A percentile compares a stretch with the other conserved stretches of the same genome.
Conservation (phyloP, 1,284 basidiomycete genomes). For the Ganoderma meredithae region DNA sequence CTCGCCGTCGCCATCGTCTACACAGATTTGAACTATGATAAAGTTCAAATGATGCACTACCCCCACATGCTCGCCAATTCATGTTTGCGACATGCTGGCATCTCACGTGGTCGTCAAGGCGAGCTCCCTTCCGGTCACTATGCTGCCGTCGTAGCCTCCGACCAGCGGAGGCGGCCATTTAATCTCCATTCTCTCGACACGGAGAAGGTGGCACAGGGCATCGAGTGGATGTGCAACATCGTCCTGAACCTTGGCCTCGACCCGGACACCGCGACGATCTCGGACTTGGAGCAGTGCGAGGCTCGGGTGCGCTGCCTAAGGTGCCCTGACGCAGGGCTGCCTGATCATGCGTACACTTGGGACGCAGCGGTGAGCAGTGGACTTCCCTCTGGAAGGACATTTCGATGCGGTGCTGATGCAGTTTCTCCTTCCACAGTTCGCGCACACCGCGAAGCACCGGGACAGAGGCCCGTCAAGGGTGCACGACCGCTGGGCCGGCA, state of each 20-base stretch:
- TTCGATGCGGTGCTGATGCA: not conserved
- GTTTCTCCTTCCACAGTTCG: not conserved
- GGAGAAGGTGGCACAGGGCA: not conserved
- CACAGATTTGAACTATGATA: not conserved
- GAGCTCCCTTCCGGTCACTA: not conserved
- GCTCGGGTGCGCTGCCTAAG: slow-evolving; percentile 2
- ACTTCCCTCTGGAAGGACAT: not conserved
- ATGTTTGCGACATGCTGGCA: not conserved
- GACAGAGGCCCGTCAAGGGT: not conserved
- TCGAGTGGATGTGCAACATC: slow-evolving; percentile 1
- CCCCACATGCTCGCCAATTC: slow-evolving; percentile 11
- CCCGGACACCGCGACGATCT: not conserved
- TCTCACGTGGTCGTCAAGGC: not conserved
- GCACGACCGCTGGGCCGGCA: not conserved
- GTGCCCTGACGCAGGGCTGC: not conserved
- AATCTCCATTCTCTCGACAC: not conserved
- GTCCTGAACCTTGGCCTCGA: not conserved
- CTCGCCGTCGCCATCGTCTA: slow-evolving; percentile 20
- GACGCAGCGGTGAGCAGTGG: slow-evolving; percentile 7
- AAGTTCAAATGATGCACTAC: slow-evolving; percentile 3
- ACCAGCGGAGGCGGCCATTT: not conserved
- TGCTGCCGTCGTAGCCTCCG: not conserved
- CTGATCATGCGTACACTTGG: not conserved
- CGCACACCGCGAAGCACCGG: not conserved
- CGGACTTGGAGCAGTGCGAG: slow-evolving; percentile 8